A percentile compares a stretch with the other conserved stretches of the same genome.
Conservation (phyloP, 257 asterid genomes). For the Handroanthus guayacan region DNA sequence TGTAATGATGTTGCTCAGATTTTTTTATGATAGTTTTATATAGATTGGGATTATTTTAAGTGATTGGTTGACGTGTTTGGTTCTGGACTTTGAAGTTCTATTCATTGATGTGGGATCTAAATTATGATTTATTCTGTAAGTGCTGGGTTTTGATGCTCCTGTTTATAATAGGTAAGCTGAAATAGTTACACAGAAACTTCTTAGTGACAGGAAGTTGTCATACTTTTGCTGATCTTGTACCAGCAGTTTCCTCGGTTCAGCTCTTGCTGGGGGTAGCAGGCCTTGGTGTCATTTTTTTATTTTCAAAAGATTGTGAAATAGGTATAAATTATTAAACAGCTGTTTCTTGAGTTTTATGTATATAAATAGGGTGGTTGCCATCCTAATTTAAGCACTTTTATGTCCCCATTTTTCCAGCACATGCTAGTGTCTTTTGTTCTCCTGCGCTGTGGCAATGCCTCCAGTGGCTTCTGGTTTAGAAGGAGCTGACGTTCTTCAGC, state of each 20-base stretch:
- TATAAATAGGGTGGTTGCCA: no score
- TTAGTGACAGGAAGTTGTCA: background rate
- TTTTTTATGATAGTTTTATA: slow-evolving; percentile 26
- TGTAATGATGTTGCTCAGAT: slow-evolving; percentile 14
- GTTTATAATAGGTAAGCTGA: slow-evolving; percentile 7
- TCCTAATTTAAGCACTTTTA: slow-evolving; percentile 7
- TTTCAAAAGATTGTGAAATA: background rate
- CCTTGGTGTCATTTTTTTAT: background rate
- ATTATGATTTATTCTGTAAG: slow-evolving; percentile 17
- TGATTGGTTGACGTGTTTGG: slow-evolving; percentile 11
- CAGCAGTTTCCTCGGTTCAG: background rate
- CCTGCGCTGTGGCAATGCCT: background rate
- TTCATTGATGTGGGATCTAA: slow-evolving; percentile 32
- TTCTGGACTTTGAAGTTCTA: slow-evolving; percentile 26
- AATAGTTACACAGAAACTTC: slow-evolving; percentile 13
- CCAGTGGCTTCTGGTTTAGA: no score
- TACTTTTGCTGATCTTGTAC: slow-evolving; percentile 6
- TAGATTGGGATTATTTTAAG: slow-evolving; percentile 17
- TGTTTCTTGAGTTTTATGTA: no score
- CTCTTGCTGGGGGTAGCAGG: slow-evolving; percentile 12
- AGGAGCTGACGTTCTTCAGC: no score
- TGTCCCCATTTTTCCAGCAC: background rate
- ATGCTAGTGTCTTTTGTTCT: background rate
- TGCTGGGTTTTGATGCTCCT: slow-evolving; percentile 25
- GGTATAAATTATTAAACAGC: background rate